phyloP scores from a whole-genome alignment of 2,329 filamentous ascomycete genomes.

The Clarireedia homoeocarpa region DNA sequence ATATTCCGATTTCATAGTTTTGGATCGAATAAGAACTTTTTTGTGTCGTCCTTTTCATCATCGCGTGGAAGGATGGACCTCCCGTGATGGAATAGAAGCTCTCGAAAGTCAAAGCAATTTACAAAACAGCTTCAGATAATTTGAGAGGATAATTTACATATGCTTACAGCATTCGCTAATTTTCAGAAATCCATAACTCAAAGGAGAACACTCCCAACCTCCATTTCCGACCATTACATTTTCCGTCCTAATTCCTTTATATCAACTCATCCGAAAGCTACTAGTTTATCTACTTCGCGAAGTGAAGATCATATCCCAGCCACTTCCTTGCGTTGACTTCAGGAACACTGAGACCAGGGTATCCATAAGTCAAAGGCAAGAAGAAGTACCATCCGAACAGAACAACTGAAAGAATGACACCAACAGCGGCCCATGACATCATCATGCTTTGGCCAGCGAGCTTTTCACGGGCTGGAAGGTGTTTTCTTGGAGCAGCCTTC shows the following conservation, averaged over 20 bases:
- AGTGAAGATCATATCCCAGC: conserved; percentile 95
- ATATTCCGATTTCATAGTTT: too few relatives aligned
- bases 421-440: conserved; percentile 70
- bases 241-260: neutral
- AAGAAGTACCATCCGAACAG: conserved; percentile 86
- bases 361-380: conserved; percentile 90
- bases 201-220: conserved; percentile 47
- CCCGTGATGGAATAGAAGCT: neutral
- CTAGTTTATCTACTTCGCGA: conserved; percentile 67
- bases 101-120: neutral
- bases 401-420: conserved; percentile 59
- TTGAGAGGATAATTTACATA: neutral
- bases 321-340: conserved; percentile 82
- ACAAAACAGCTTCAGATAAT: neutral
- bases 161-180: conserved; percentile 56
- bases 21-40: too few relatives aligned
- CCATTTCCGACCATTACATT: conserved; percentile 34
- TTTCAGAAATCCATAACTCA: conserved; percentile 37
- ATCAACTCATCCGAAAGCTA: neutral
- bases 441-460: conserved; percentile 71
- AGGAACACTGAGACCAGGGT: conserved; percentile 74
- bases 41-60: too few relatives aligned
- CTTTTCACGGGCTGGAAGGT: conserved; percentile 73
- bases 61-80: too few relatives aligned
- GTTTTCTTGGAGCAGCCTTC: conserved; percentile 40